Base-by-base conservation (phyloP, 2,329 filamentous ascomycete species). In the Diplodia mutila region DNA sequence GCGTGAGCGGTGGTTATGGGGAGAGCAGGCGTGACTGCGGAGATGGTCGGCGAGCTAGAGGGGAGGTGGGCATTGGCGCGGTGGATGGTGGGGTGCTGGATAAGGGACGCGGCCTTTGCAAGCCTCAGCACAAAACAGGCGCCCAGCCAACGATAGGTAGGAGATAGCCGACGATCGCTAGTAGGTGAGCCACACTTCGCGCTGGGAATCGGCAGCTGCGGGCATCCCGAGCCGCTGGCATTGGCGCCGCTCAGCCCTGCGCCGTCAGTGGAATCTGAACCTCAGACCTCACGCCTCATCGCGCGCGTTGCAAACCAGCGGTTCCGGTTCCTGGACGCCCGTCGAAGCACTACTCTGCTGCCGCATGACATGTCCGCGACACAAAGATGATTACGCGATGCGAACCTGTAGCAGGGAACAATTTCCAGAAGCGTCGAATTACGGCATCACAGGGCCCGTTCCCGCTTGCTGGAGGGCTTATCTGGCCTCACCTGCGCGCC, bases 331-430 rank as follows among this genome's bases (percentile, higher is more conserved):
- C n/a, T n/a, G n/a, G n/a, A n/a, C n/a, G 53, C 29, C 7, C 29
- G 12, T 18, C 21, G 14, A 18, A 14, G 49, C 49, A 27, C 9
- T 6, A 23, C 34, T n/a, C 23, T 5, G n/a, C n/a, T 18, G 39
- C 59, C 42, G 59, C 46, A 51, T 14, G 16, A 3, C 39, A 48
- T 27, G 18, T 37, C 39, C 12, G 21, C 25, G 39, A 61, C 57
- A 29, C 59, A 63, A 46, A n/a, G 59, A 12, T 46, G 42, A 63
- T 63, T 63, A 63, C 59, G 59, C 59, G 51, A 63, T 51, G 59
- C 46, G n/a, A 51, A 46, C 42, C 18, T 9, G 25, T 21, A 42
- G 25, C 57, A 34, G 59, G 59, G 59, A 34, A 49, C 25, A 51
- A 51, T 63, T 63, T 18, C 59, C 59, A 51, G 59, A 63, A 32